phyloP scores from a whole-genome alignment of 768 basidiomycete genomes.

The Postia placenta region DNA sequence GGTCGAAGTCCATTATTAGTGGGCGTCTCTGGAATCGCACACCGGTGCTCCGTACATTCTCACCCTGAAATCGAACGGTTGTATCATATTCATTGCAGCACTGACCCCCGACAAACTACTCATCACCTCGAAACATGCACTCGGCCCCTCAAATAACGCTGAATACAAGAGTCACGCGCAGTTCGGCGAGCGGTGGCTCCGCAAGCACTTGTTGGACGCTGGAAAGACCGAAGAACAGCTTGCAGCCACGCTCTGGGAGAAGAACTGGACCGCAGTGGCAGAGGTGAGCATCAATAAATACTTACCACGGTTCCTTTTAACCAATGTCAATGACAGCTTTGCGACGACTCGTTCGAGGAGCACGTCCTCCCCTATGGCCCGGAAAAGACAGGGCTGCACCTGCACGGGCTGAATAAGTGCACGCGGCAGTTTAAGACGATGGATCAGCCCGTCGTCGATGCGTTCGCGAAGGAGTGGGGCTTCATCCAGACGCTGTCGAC shows the following conservation, averaged over 20 bases:
- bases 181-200: slow-evolving; percentile 81
- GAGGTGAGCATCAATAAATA: slow-evolving; percentile 55
- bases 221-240: slow-evolving; percentile 71
- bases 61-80: slow-evolving; percentile 92
- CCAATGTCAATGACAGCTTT: slow-evolving; percentile 51
- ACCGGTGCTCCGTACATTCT: slow-evolving; percentile 78
- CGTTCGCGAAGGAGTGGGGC: slow-evolving; percentile 86
- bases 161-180: slow-evolving; percentile 59
- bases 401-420: slow-evolving; percentile 85
- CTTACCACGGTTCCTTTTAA: background rate
- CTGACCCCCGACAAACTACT: slow-evolving; percentile 69
- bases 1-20: slow-evolving; percentile 38
- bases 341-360: slow-evolving; percentile 96
- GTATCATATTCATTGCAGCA: slow-evolving; percentile 92
- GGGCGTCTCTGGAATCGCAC: slow-evolving; percentile 62
- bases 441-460: slow-evolving; percentile 57
- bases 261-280: slow-evolving; percentile 84
- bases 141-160: slow-evolving; percentile 49
- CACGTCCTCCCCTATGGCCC: slow-evolving; percentile 84
- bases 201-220: slow-evolving; percentile 51
- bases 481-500: slow-evolving; percentile 74
- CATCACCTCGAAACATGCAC: slow-evolving; percentile 88
- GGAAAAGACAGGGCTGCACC: slow-evolving; percentile 82
- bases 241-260: slow-evolving; percentile 69
- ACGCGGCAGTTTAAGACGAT: slow-evolving; percentile 65